These are phyloP conservation scores for Ogataea philodendri DNA, from an alignment of 805 yeast genomes.

Conservation along the genomic window DNA sequence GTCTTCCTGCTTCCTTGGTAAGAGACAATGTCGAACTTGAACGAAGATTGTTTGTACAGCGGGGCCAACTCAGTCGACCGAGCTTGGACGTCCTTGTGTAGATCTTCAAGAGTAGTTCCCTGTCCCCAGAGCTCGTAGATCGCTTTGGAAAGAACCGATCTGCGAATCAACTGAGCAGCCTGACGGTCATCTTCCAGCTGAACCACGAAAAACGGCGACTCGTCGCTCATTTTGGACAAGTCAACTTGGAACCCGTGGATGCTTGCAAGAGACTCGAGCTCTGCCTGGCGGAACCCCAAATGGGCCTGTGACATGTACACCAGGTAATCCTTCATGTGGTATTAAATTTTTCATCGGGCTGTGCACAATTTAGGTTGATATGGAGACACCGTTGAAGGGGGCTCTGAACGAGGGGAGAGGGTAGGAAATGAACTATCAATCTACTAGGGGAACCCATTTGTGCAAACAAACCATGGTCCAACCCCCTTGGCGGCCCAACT, in stretches of 20 bases:
- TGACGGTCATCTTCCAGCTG: constrained; percentile 62
- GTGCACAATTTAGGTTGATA: too few species aligned
- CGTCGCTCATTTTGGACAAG: constrained; percentile 53
- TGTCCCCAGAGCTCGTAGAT: constrained; percentile 85
- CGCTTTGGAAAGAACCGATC: constrained; percentile 71
- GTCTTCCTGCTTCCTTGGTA: constrained; percentile 65
- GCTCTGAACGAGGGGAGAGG: background rate
- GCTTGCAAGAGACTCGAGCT: constrained; percentile 79
- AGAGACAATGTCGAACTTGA: constrained; percentile 80
- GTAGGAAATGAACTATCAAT: too few species aligned
- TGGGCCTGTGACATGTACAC: constrained; percentile 86
- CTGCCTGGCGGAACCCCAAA: constrained; percentile 74
- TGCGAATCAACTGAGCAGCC: constrained; percentile 59
- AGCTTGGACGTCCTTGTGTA: constrained; percentile 52
- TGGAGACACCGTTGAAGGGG: background rate
- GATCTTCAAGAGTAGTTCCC: constrained; percentile 51
- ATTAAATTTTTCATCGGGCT: constrained; percentile 11
- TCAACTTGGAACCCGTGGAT: constrained; percentile 56
- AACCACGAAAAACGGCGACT: constrained; percentile 70
- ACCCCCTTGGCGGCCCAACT: too few species aligned
- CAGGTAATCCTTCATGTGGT: constrained; percentile 57
- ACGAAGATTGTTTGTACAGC: constrained; percentile 47
- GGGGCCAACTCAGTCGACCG: constrained; percentile 31
- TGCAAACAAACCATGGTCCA: too few species aligned
- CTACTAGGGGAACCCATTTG: too few species aligned